Evolutionary conservation across 139 green algal species (phyloP).

Genomic region (Chlamydomonas sphaeroides): DNA sequence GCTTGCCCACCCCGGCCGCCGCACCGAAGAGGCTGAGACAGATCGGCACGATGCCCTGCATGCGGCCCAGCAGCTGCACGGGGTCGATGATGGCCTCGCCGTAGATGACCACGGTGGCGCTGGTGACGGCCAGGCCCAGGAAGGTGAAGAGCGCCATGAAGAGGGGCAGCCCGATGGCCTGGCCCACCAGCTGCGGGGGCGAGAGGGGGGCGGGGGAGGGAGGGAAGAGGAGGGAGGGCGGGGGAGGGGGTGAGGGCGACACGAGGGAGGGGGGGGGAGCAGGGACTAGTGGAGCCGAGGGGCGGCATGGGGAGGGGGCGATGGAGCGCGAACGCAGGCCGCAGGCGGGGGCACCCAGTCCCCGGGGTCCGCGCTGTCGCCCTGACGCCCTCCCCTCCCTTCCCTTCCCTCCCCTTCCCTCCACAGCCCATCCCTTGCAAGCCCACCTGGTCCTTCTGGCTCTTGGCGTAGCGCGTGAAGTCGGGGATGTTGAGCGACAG

Average conservation of each 20-base stretch:
- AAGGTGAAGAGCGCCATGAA: slow-evolving; percentile 87
- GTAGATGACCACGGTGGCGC: slow-evolving; percentile 80
- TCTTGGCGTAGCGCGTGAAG: slow-evolving; percentile 78
- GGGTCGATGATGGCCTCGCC: slow-evolving; percentile 79
- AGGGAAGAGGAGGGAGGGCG: background rate
- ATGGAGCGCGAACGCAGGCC: no score
- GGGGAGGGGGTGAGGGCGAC: no score
- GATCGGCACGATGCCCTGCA: slow-evolving; percentile 60
- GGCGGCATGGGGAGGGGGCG: no score
- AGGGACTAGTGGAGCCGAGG: no score
- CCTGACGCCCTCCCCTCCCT: no score
- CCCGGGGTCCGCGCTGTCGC: no score
- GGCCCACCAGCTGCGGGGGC: slow-evolving; percentile 56
- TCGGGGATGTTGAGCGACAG: slow-evolving; percentile 88
- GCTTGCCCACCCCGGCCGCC: background rate
- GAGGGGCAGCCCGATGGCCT: slow-evolving; percentile 80
- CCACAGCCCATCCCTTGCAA: no score
- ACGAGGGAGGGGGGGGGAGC: no score
- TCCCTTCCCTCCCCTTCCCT: no score
- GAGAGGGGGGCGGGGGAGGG: background rate
- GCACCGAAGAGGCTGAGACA: slow-evolving; percentile 66
- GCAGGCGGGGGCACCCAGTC: no score
- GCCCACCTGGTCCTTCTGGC: slow-evolving; percentile 65
- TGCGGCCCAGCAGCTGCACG: slow-evolving; percentile 67
- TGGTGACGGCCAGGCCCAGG: slow-evolving; percentile 80